Percentiles rank a stretch among this genome's conserved stretches.
Conservation (phyloP, 768 basidiomycete genomes). For the Leccinum boreale region DNA sequence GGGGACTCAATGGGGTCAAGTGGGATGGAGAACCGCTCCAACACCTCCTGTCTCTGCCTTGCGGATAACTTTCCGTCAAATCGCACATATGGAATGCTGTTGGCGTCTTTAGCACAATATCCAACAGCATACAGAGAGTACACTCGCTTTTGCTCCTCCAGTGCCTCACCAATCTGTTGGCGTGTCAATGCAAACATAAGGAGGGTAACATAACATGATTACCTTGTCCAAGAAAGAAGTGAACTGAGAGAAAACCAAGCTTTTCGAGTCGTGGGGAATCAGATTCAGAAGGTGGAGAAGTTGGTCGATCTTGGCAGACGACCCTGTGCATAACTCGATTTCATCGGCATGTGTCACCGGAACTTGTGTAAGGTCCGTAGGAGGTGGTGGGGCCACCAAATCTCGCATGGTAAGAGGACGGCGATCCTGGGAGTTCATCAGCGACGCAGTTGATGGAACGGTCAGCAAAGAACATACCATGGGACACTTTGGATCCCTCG, state of each 20-base stretch:
- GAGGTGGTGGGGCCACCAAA: conserved; percentile 60
- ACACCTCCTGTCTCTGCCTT: conserved; percentile 70
- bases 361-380: conserved; percentile 66
- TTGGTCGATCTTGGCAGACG: conserved; percentile 86
- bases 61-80: conserved; percentile 90
- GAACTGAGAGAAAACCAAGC: conserved; percentile 88
- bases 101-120: conserved; percentile 1
- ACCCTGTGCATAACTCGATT: conserved; percentile 42
- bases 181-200: background rate
- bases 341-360: conserved; percentile 42
- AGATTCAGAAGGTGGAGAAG: conserved; percentile 68
- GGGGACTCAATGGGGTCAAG: conserved; percentile 37
- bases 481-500: conserved; percentile 74
- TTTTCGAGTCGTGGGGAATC: conserved; percentile 69
- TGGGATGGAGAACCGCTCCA: conserved; percentile 71
- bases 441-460: background rate
- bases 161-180: conserved; percentile 62
- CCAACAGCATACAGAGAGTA: background rate
- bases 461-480: conserved; percentile 49
- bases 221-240: conserved; percentile 84
- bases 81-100: conserved; percentile 70
- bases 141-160: conserved; percentile 62
- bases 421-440: conserved; percentile 56
- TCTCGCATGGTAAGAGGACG: conserved; percentile 51
- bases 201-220: background rate